Evolutionary conservation across 208 protist genomes (phyloP).

Genomic region (Novymonas esmeraldas): DNA sequence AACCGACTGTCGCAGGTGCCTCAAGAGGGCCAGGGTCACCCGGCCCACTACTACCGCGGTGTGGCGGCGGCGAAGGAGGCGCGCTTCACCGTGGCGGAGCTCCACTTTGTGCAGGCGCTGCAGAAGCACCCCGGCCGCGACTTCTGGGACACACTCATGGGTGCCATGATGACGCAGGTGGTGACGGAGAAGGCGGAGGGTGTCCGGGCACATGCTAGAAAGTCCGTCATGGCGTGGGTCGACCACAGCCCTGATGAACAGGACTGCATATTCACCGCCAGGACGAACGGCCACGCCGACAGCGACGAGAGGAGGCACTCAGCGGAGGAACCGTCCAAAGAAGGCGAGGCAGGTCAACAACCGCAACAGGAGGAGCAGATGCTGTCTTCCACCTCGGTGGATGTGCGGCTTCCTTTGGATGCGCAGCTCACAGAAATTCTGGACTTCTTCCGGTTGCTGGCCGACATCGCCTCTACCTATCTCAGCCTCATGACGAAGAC

Average conservation of each 20-base stretch:
- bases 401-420: slow-evolving; percentile 13
- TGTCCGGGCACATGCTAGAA: too few species aligned
- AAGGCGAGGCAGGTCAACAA: too few species aligned
- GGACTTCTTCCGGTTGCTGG: slow-evolving; percentile 21
- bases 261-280: too few species aligned
- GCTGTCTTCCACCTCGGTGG: too few species aligned
- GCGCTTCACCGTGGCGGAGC: slow-evolving; percentile 1
- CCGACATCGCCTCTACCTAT: slow-evolving; percentile 26
- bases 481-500: not conserved
- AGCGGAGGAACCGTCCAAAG: too few species aligned
- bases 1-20: not conserved
- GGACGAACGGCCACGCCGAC: too few species aligned
- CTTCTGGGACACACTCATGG: not conserved
- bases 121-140: not conserved
- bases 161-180: not conserved
- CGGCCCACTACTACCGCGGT: slow-evolving; percentile 9
- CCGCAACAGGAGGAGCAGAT: too few species aligned
- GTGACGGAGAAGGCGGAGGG: too few species aligned
- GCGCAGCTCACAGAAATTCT: slow-evolving; percentile 19
- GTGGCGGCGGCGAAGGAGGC: slow-evolving; percentile 3
- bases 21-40: not conserved
- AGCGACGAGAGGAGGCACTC: too few species aligned
- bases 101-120: slow-evolving; percentile 15
- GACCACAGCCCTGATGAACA: too few species aligned
- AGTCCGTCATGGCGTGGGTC: too few species aligned